Evolutionary conservation across 2,329 filamentous ascomycete species (phyloP).

Genomic region (Chrysosphaeria jannelii): DNA sequence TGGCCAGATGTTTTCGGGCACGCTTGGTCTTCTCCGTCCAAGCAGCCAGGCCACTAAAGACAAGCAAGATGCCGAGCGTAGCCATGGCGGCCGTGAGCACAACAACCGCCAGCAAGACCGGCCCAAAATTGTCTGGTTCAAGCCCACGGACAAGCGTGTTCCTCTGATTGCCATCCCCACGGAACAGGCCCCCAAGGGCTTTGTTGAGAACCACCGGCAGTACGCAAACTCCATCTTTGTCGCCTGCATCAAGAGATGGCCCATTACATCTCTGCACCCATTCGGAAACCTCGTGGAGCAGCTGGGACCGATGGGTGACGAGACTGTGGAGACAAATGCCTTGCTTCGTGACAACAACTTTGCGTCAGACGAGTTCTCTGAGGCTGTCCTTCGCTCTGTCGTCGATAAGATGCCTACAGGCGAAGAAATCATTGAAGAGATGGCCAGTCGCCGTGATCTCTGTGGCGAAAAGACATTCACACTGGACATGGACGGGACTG

Average conservation of each 20-base stretch:
- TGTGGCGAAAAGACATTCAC: slow-evolving; percentile 71
- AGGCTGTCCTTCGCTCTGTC: slow-evolving; percentile 77
- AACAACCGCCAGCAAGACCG: slow-evolving; percentile 76
- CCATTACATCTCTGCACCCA: slow-evolving; percentile 94
- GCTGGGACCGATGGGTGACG: slow-evolving; percentile 85
- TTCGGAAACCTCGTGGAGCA: slow-evolving; percentile 95
- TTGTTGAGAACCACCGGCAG: slow-evolving; percentile 93
- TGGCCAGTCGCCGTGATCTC: slow-evolving; percentile 65
- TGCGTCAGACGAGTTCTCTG: slow-evolving; percentile 85
- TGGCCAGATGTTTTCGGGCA: slow-evolving; percentile 97
- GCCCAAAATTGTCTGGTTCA: slow-evolving; percentile 99
- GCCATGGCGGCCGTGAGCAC: slow-evolving; percentile 33
- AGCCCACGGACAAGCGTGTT: slow-evolving; percentile 95
- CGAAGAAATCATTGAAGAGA: slow-evolving; percentile 46
- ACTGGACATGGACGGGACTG: slow-evolving; percentile 63
- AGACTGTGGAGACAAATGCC: slow-evolving; percentile 93
- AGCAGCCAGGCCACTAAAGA: slow-evolving; percentile 98
- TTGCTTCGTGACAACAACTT: slow-evolving; percentile 97
- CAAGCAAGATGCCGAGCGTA: slow-evolving; percentile 93
- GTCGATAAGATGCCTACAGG: slow-evolving; percentile 60
- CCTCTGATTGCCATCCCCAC: slow-evolving; percentile 94
- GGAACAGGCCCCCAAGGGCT: slow-evolving; percentile 88
- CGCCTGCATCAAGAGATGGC: slow-evolving; percentile 97
- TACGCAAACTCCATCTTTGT: slow-evolving; percentile 97
- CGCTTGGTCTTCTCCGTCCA: slow-evolving; percentile 71